Evolutionary conservation across 2,329 filamentous ascomycete species (phyloP).

Genomic region (Tetracladium maxilliforme): DNA sequence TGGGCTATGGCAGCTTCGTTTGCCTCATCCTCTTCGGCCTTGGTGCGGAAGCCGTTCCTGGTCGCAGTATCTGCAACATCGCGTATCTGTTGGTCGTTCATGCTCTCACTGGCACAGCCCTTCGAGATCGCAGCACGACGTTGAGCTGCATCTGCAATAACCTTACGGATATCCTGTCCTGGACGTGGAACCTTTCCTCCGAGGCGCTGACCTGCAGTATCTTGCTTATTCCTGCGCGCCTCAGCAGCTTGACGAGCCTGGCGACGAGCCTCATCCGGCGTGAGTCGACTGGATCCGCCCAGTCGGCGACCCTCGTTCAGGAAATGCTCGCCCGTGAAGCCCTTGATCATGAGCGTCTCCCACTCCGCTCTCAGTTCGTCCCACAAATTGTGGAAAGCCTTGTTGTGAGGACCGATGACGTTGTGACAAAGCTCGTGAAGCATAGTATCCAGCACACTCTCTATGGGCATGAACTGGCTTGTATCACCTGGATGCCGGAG

Average conservation of each 20-base stretch:
- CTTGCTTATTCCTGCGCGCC: constrained; percentile 40
- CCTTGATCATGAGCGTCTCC: constrained; percentile 59
- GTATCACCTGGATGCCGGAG: constrained; percentile 63
- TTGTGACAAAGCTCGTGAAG: constrained; percentile 91
- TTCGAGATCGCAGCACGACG: constrained; percentile 50
- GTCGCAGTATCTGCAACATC: constrained; percentile 49
- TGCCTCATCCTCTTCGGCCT: constrained; percentile 77
- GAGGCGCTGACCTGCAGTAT: constrained; percentile 55
- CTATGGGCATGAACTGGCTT: constrained; percentile 64
- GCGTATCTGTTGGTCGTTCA: constrained; percentile 49
- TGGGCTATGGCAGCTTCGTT: constrained; percentile 79
- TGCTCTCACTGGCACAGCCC: constrained; percentile 56
- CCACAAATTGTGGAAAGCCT: constrained; percentile 74
- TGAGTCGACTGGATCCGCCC: constrained; percentile 51
- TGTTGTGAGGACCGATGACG: constrained; percentile 69
- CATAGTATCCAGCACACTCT: constrained; percentile 78
- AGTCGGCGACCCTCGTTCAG: constrained; percentile 60
- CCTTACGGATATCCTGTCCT: constrained; percentile 53
- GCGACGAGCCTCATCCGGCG: constrained; percentile 58
- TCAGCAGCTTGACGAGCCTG: constrained; percentile 63
- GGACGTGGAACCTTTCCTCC: constrained; percentile 40
- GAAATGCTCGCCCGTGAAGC: constrained; percentile 86
- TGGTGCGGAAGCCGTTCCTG: constrained; percentile 63
- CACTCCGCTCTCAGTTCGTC: constrained; percentile 81
- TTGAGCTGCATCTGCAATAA: constrained; percentile 59